Base-by-base conservation (phyloP, 2,329 filamentous ascomycete genomes). In the Fusarium ambrosium region DNA sequence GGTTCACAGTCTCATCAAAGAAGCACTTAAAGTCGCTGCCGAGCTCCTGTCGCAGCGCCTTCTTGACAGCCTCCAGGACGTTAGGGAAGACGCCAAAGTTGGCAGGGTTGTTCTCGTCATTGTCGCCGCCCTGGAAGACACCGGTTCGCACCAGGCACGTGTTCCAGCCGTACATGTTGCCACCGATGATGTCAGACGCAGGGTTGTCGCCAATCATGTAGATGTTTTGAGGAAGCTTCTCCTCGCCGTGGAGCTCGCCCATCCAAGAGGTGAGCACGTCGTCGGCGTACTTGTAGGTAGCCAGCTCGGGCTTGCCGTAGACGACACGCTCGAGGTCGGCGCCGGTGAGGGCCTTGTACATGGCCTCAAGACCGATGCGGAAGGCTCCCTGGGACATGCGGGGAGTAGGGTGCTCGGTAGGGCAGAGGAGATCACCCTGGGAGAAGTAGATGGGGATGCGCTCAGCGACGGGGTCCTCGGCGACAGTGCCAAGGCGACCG, bases 171-270 rank as follows among this genome's bases (percentile, higher is more conserved):
- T 95, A 94, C 89, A 92, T 93, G 87, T 95, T 95, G 71, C 92
- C 93, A 72, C 93, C 93, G 73, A 79, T 73, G 34, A 79, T 79
- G 66, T 79, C 77, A n/a, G 77, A 79, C 29, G 77, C 77, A 3
- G 93, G 92, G 79, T 95, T 95, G 79, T 95, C 93, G 6, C 95
- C 95, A 39, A 98, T 89, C 95, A 98, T 98, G 82, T 96, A 98
- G 7, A 98, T 94, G 55, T 87, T 89, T 78, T 87, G 86, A 62
- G 97, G 82, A 14, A 87, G 87, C 70, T 84, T 87, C 86, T 93
- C 91, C 82, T 94, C 92, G 79, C 90, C 90, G 86, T 95, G 92
- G 74, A 95, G 90, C 78, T 90, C 86, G 77, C 92, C 92, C 92
- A 94, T 94, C 92, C 92, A 95, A 62, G 88, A 89, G 36, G 89